Percentiles rank a stretch among this genome's conserved stretches.
Conservation (phyloP, 331 rosid genomes). For the Malus hybrid region DNA sequence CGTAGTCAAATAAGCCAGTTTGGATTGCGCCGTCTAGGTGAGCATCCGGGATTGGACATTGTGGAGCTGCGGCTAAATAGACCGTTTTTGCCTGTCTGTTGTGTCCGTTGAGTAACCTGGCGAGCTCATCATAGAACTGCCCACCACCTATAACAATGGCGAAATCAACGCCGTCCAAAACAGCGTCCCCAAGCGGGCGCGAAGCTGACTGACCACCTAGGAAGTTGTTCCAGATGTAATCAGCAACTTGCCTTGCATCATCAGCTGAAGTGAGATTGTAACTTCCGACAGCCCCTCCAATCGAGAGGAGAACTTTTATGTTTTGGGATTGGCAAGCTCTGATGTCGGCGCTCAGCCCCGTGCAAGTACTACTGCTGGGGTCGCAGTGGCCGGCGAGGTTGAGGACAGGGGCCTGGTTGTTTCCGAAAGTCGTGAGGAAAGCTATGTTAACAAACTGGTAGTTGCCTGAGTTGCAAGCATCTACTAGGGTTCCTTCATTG, state of each 20-base stretch:
- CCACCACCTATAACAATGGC: constrained; percentile 31
- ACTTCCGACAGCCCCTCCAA: constrained; percentile 32
- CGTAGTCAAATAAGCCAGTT: constrained; percentile 46
- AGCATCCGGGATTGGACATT: constrained; percentile 37
- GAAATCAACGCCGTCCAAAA: constrained; percentile 52
- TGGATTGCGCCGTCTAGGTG: constrained; percentile 30
- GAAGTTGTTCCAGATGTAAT: constrained; percentile 41
- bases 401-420: not conserved
- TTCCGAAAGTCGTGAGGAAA: constrained; percentile 32
- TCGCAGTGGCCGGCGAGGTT: constrained; percentile 48
- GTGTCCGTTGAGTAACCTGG: constrained; percentile 22
- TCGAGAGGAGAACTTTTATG: constrained; percentile 47
- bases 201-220: constrained; percentile 35
- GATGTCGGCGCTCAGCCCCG: constrained; percentile 20
- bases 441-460: constrained; percentile 50
- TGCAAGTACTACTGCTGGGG: constrained; percentile 16
- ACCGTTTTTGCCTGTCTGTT: constrained; percentile 14
- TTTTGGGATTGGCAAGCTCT: constrained; percentile 33
- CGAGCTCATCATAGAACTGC: constrained; percentile 37
- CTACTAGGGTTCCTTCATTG: constrained; percentile 40
- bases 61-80: constrained; percentile 43
- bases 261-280: constrained; percentile 32
- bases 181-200: constrained; percentile 42
- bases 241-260: constrained; percentile 29
- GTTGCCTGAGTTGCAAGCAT: constrained; percentile 40